These are phyloP conservation scores for Penicillium paneum DNA, from an alignment of 2,329 filamentous ascomycete species.

Conservation along the genomic window DNA sequence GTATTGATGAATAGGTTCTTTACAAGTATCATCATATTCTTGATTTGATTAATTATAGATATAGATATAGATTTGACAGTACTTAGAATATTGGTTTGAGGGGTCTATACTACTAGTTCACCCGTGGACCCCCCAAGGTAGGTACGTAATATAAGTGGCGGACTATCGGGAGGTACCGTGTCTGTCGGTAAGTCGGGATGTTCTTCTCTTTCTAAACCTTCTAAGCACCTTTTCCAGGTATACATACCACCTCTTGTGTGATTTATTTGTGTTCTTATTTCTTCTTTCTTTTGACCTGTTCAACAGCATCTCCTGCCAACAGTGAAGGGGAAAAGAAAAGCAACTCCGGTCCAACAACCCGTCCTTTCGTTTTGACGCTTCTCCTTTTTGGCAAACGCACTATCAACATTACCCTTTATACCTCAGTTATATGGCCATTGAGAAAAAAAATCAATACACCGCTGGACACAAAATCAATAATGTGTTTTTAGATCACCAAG, in stretches of 20 bases:
- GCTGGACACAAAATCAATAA: constrained; percentile 9
- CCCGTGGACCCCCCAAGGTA: neutral
- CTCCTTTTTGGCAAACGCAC: neutral
- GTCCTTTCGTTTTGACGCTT: neutral
- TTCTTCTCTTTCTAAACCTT: constrained; percentile 14
- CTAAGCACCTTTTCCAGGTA: neutral
- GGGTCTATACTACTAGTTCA: neutral
- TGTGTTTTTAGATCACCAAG: constrained; percentile 18
- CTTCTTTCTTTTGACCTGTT: neutral
- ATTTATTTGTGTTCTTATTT: neutral
- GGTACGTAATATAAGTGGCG: constrained; percentile 6
- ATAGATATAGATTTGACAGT: neutral
- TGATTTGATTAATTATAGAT: neutral
- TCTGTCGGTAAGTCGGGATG: constrained; percentile 19
- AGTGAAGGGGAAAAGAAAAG: neutral
- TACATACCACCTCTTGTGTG: neutral
- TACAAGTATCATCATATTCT: too few species aligned
- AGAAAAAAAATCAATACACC: neutral
- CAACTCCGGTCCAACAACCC: neutral
- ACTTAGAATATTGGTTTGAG: too few species aligned
- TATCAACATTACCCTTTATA: neutral
- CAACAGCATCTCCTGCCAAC: neutral
- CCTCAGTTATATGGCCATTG: neutral
- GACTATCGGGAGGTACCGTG: constrained; percentile 24
- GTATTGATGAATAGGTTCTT: neutral